A percentile compares a stretch with the other conserved stretches of the same genome.
Conservation (phyloP, 257 asterid genomes). For the Ilex aquifolium region DNA sequence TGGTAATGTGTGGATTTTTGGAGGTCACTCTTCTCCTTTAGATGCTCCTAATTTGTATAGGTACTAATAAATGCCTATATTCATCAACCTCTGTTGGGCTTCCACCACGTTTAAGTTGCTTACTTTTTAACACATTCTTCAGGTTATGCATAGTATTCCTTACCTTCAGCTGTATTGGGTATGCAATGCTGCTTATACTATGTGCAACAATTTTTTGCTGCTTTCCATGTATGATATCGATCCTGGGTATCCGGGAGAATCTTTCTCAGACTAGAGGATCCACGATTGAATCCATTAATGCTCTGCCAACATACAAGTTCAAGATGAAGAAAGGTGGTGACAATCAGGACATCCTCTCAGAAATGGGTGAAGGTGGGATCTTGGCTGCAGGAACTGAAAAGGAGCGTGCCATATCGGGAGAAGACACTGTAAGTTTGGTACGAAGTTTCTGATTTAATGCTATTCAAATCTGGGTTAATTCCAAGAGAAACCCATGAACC, state of each 20-base stretch:
- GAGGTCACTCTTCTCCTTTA: neutral
- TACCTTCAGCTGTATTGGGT: constrained; percentile 1
- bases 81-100: too few relatives aligned
- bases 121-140: neutral
- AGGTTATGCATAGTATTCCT: neutral
- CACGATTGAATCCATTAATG: neutral
- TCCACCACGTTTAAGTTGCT: too few relatives aligned
- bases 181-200: neutral
- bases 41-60: neutral
- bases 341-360: neutral
- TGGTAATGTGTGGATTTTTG: neutral
- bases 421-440: neutral
- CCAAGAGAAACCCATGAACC: too few relatives aligned
- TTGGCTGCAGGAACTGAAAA: constrained; percentile 1
- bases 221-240: neutral
- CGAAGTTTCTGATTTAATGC: too few relatives aligned
- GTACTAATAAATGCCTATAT: neutral
- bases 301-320: constrained; percentile 1
- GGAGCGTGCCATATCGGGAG: neutral
- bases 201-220: constrained; percentile 1
- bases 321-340: neutral
- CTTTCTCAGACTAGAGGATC: neutral
- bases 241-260: neutral
- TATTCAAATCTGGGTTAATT: too few relatives aligned
- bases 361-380: neutral